Evolutionary conservation across 2,329 filamentous ascomycete species (phyloP).

Genomic region (Stagonosporopsis rhizophila): DNA sequence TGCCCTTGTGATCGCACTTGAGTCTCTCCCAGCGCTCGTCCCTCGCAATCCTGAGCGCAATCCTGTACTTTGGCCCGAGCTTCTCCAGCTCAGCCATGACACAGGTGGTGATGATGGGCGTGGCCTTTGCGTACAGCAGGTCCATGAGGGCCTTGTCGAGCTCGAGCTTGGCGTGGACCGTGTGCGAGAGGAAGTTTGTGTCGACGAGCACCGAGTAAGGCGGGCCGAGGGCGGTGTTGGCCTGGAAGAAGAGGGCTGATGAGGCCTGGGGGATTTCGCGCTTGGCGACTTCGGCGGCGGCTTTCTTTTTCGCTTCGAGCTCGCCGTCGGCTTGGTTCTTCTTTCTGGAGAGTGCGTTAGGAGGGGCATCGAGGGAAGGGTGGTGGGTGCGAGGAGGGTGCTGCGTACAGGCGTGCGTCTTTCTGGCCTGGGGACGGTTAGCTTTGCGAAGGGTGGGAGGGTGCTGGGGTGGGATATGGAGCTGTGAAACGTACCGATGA

Average conservation of each 20-base stretch:
- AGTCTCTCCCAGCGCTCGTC: constrained; percentile 89
- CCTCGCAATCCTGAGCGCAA: constrained; percentile 83
- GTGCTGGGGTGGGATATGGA: neutral
- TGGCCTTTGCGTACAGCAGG: constrained; percentile 88
- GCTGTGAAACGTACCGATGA: constrained; percentile 66
- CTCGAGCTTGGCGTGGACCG: constrained; percentile 88
- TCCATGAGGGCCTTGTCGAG: constrained; percentile 92
- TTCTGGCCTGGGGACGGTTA: constrained; percentile 57
- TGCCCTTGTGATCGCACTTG: constrained; percentile 89
- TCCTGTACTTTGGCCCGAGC: constrained; percentile 81
- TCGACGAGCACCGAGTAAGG: constrained; percentile 74
- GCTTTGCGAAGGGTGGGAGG: neutral
- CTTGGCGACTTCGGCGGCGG: constrained; percentile 68
- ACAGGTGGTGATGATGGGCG: constrained; percentile 81
- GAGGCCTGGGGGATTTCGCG: constrained; percentile 83
- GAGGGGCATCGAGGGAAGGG: constrained; percentile 5
- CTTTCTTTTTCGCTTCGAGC: constrained; percentile 62
- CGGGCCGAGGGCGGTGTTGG: constrained; percentile 82
- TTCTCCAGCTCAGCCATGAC: constrained; percentile 87
- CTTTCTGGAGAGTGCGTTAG: constrained; percentile 55
- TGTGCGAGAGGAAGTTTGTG: constrained; percentile 64
- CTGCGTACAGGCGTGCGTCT: constrained; percentile 71
- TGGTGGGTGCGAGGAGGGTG: constrained; percentile 19
- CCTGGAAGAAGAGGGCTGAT: constrained; percentile 59
- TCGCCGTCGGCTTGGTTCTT: constrained; percentile 77